Evolutionary conservation across 108 stramenopile genomes (phyloP).

Genomic region (Aurantiochytrium sp.): DNA sequence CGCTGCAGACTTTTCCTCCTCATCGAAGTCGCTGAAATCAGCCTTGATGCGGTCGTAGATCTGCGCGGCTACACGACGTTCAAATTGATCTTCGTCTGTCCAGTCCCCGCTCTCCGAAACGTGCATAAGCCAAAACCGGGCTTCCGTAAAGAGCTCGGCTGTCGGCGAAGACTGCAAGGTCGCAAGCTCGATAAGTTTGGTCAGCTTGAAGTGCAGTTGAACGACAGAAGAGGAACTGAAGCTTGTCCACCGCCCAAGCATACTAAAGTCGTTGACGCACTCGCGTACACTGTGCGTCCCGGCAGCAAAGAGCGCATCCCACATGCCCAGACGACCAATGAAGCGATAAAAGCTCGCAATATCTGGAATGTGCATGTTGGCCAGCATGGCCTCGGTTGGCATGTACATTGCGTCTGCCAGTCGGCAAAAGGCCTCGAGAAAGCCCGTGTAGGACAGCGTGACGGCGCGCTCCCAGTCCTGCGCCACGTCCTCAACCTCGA

Average conservation of each 20-base stretch:
- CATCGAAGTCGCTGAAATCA: not conserved
- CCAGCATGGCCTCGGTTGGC: not conserved
- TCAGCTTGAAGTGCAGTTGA: not conserved
- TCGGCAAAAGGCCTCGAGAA: not conserved
- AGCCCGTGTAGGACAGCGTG: not conserved
- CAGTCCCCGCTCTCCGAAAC: not conserved
- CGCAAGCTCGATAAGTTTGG: not conserved
- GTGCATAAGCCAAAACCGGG: not conserved
- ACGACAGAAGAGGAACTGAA: not conserved
- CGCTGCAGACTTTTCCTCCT: no score
- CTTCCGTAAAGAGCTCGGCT: not conserved
- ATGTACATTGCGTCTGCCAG: not conserved
- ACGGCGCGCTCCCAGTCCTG: not conserved
- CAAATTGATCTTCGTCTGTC: not conserved
- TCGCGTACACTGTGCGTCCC: not conserved
- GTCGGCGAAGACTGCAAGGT: not conserved
- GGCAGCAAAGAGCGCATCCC: not conserved
- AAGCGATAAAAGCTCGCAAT: not conserved
- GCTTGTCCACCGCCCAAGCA: not conserved
- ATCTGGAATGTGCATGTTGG: not conserved
- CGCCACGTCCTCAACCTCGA: not conserved
- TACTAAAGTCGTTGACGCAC: constrained; percentile 1
- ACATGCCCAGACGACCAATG: not conserved
- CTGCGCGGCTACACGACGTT: not conserved
- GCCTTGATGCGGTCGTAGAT: not conserved